These are phyloP conservation scores for Urtica urens DNA, from an alignment of 306 rosid genomes.

Conservation along the genomic window DNA sequence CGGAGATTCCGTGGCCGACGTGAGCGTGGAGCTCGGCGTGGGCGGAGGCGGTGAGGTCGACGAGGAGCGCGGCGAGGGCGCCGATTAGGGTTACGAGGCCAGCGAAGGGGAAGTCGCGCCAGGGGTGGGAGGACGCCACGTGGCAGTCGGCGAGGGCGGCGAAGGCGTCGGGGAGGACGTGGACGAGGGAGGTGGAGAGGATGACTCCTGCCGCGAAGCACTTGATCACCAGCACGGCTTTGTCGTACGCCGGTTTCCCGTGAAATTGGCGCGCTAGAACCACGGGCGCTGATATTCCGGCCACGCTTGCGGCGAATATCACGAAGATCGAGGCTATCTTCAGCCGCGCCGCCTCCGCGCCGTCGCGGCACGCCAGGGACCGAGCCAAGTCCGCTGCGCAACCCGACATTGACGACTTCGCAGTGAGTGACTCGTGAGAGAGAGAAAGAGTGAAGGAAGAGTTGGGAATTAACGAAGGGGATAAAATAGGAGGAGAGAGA, in stretches of 20 bases:
- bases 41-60: conserved; percentile 64
- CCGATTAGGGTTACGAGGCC: conserved; percentile 75
- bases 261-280: conserved; percentile 59
- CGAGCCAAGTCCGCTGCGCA: conserved; percentile 39
- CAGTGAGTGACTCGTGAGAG: neutral
- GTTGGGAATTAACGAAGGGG: too few relatives aligned
- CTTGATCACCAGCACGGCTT: conserved; percentile 48
- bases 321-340: conserved; percentile 50
- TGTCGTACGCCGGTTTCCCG: conserved; percentile 74
- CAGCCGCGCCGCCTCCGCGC: conserved; percentile 51
- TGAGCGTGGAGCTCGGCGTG: conserved; percentile 46
- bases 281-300: conserved; percentile 65
- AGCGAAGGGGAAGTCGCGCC: conserved; percentile 84
- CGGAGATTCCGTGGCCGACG: neutral
- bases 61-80: conserved; percentile 44
- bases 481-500: too few relatives aligned
- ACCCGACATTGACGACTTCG: conserved; percentile 21
- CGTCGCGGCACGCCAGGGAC: conserved; percentile 43
- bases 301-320: conserved; percentile 64
- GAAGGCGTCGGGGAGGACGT: conserved; percentile 92
- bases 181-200: conserved; percentile 90
- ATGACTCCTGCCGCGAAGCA: conserved; percentile 96
- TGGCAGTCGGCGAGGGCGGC: conserved; percentile 78
- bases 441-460: too few relatives aligned
- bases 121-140: conserved; percentile 64